Base-by-base conservation (phyloP, 2,329 filamentous ascomycete genomes). In the Fusarium sulawesiense region DNA sequence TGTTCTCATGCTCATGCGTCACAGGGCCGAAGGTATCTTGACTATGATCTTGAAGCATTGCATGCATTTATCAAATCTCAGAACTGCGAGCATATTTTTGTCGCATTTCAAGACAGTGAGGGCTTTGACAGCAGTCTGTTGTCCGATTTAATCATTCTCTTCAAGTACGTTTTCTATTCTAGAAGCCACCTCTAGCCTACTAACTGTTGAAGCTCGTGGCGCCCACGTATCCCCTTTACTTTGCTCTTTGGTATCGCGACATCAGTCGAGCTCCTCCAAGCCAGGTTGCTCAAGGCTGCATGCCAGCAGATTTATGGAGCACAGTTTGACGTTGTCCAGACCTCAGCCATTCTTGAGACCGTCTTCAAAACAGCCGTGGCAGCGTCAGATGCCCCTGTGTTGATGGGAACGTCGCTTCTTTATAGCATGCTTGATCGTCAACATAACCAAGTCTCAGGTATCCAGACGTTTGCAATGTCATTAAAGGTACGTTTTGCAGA, bases 101-200 rank as follows among this genome's bases (percentile, higher is more conserved):
- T 97, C 50, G 89, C 91, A 1, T 89, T 96, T 63, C 91, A 94
- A 77, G 93, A 96, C 75, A 93, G 92, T 67, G 93, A 96, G 79
- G 92, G 91, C 1, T 94, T 96, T 75, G 92, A 94, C 72, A 88
- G 88, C 48, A 82, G 82, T 30, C 79, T 96, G n/a, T 81, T 97
- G 14, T 89, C 89, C 2, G 92, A 95, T 61, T 76, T 93, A 37
- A 86, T 95, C 47, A 83, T 85, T 40, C 84, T 94, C 7, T 85
- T 95, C 64, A 87, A 88, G 90, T 92, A 83, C 50, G 85, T 80
- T 32, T 18, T 18, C 2, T 18, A 13, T 29, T n/a, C 29, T 27
- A 13, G 7, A 14, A 16, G 21, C 34, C n/a, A 32, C 18, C n/a
- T 21, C 44, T 12, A 20, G 25, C 56, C 32, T 49, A 45, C 55